phyloP scores from a whole-genome alignment of 257 asterid genomes.

The Parsonsia alboflavescens region DNA sequence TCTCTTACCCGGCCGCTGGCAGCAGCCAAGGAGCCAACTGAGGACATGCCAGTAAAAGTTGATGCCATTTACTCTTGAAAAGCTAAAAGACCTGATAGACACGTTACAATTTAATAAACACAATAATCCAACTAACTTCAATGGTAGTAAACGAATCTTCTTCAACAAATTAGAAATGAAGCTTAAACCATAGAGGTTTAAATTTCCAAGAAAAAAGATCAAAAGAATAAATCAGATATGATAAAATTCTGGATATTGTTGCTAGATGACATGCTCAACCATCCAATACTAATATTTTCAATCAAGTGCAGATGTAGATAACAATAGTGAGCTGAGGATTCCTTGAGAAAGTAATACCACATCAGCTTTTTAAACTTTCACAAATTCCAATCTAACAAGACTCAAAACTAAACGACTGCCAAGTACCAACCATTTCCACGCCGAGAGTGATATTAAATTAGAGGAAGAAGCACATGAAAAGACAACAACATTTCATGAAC shows the following conservation, averaged over 20 bases:
- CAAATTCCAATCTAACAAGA: too few species aligned
- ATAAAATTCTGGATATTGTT: neutral
- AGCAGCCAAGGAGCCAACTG: constrained; percentile 79
- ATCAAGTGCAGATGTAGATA: neutral
- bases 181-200: neutral
- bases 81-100: constrained; percentile 14
- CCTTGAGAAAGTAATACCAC: neutral
- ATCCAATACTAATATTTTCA: neutral
- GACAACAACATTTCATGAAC: too few species aligned
- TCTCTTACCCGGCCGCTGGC: constrained; percentile 46
- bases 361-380: too few species aligned
- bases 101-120: neutral
- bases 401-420: too few species aligned
- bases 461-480: too few species aligned
- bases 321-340: neutral
- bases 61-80: constrained; percentile 66
- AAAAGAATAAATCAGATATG: neutral
- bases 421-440: too few species aligned
- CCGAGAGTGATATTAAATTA: too few species aligned
- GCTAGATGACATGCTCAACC: neutral
- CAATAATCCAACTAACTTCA: neutral
- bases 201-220: neutral
- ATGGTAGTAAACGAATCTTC: neutral
- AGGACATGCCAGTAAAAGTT: constrained; percentile 55
- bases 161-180: neutral